Base-by-base conservation (phyloP, 495 filamentous ascomycete species). In the Trichoderma reesei region DNA sequence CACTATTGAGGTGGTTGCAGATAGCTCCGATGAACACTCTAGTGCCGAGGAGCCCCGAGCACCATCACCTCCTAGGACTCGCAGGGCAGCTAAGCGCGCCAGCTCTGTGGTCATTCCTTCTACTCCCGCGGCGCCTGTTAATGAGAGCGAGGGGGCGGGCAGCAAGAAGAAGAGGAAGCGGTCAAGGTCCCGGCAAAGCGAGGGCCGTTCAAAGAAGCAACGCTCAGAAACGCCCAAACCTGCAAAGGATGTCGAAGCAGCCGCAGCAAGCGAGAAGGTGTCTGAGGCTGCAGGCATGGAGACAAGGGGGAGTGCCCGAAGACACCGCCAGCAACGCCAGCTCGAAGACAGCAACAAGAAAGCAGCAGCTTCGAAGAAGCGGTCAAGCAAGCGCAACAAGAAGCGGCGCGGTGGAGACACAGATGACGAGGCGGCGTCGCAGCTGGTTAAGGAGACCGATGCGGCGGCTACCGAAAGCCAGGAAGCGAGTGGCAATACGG, bases 51-150 rank as follows among this genome's bases (percentile, higher is more conserved):
- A 56, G 16, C 20, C 51, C 34, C 51, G 14, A 14, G 9, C 51
- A 16, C 20, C 59, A 39, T 39, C 36, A 7, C 36, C 39, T 9
- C 59, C 39, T 14, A 61, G 34, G 59, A 61, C 59, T 41, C 59
- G 59, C 3, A 39, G 59, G 36, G 39, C 36, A 41, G 39, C 36
- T 38, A 61, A 61, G 36, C 51, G 51, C 41, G 66, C 70, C 16
- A 66, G 64, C 41, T 61, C 44, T 34, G 64, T 67, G 41, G 68
- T 68, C 62, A 18, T 41, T n/a, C 66, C 60, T 4, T 36, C 61
- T 14, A 13, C 54, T 59, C 63, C 67, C 14, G 61, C 66, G 20
- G 60, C 60, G 20, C 63, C 76, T 41, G n/a, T 71, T 63, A 61
- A 66, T 41, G 41, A 42, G 16, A 20, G 31, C 8, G 41, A 20